These are phyloP conservation scores for Striga hermonthica DNA, from an alignment of 305 asterid species.

Conservation along the genomic window DNA sequence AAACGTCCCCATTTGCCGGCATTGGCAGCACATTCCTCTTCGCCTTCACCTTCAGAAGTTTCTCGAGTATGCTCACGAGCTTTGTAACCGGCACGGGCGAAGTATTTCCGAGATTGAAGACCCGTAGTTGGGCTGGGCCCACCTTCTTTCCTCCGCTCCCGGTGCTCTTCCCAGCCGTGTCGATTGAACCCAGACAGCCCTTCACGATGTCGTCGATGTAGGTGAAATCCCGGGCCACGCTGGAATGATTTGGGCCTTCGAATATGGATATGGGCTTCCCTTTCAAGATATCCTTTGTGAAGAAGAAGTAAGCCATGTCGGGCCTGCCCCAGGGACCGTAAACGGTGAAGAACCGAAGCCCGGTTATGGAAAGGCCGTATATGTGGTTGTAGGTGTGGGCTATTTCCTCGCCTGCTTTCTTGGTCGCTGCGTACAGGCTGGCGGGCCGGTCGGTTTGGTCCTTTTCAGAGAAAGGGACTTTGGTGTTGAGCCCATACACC, in stretches of 20 bases:
- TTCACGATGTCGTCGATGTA: constrained; percentile 38
- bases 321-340: constrained; percentile 44
- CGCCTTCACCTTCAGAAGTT: constrained; percentile 36
- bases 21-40: constrained; percentile 34
- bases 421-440: constrained; percentile 39
- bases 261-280: constrained; percentile 32
- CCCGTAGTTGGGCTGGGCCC: constrained; percentile 35
- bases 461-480: constrained; percentile 35
- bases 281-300: constrained; percentile 33
- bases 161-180: constrained; percentile 36
- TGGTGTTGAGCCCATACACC: constrained; percentile 37
- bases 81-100: constrained; percentile 40
- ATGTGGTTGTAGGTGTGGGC: constrained; percentile 38
- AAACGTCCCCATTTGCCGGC: constrained; percentile 45
- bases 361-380: constrained; percentile 37
- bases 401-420: constrained; percentile 40
- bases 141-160: constrained; percentile 39
- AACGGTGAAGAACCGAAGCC: constrained; percentile 33
- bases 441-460: constrained; percentile 36
- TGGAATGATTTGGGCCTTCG: constrained; percentile 30
- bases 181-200: constrained; percentile 34
- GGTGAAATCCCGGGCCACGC: constrained; percentile 38
- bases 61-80: constrained; percentile 42
- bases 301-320: constrained; percentile 40
- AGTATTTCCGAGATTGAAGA: constrained; percentile 44